A percentile compares a stretch with the other conserved stretches of the same genome.
phyloP scores from a whole-genome alignment of 169 alveolate genomes.

The Cytauxzoon felis region DNA sequence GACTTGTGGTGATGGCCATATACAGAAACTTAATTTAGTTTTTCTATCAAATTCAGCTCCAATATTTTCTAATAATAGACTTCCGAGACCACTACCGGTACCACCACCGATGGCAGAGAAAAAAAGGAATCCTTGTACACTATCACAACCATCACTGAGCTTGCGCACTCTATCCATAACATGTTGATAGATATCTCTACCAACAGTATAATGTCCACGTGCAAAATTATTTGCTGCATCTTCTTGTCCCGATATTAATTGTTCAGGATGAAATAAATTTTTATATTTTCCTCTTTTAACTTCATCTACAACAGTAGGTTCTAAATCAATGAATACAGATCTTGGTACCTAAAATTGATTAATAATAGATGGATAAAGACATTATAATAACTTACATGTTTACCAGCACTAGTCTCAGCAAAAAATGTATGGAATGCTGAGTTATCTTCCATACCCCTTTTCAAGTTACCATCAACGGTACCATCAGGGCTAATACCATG shows the following conservation, averaged over 20 bases:
- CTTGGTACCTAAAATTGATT: conserved; percentile 85
- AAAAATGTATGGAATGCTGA: conserved; percentile 98
- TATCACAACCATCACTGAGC: conserved; percentile 91
- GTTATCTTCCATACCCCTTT: conserved; percentile 91
- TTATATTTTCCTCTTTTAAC: conserved; percentile 90
- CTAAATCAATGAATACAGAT: conserved; percentile 89
- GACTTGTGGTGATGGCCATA: conserved; percentile 91
- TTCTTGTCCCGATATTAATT: conserved; percentile 92
- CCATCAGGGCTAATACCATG: conserved; percentile 85
- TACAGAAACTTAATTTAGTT: conserved; percentile 89
- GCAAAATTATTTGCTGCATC: conserved; percentile 95
- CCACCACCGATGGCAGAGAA: conserved; percentile 96
- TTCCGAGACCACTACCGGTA: conserved; percentile 94
- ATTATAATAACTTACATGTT: conserved; percentile 76
- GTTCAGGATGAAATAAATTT: conserved; percentile 91
- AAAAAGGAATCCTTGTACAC: conserved; percentile 92
- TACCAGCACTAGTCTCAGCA: conserved; percentile 98
- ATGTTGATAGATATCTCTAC: conserved; percentile 86
- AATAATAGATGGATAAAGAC: background rate
- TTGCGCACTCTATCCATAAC: conserved; percentile 90
- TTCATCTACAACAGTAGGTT: conserved; percentile 93
- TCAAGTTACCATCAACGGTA: conserved; percentile 67
- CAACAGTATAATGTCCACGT: conserved; percentile 92
- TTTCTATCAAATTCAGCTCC: conserved; percentile 91
- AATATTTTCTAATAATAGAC: conserved; percentile 88